Base-by-base conservation (phyloP, 78 protist species). In the Thecamonas trahens region DNA sequence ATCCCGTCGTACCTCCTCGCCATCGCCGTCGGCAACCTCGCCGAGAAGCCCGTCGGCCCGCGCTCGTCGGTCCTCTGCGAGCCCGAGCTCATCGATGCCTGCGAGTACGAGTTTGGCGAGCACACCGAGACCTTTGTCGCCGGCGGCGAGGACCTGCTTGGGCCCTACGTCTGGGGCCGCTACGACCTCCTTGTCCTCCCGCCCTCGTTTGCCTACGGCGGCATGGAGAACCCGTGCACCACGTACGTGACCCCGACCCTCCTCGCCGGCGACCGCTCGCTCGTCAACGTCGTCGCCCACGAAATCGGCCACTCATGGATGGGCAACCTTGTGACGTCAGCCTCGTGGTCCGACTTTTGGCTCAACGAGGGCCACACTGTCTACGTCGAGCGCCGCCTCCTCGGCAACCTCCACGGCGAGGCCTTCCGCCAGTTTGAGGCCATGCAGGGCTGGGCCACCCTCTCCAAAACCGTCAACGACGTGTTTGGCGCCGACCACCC, bases 171-270 rank as follows among this genome's bases (percentile, higher is more conserved):
- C 24, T 82, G 93, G 93, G 84, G 82, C 35, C 61, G 77, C 40
- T 87, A 82, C 61, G 93, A 87, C 61, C 40, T 87, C 39, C 76
- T 87, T 18, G 35, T 87, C 17, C 73, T 87, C n/a, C 93, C 93
- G 39, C 88, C 88, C 38, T 59, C 75, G 6, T 87, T 87, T 76
- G 86, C 88, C 47, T 87, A 82, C 34, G 93, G 93, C 26, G 93
- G 93, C 55, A 87, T 87, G 93, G 93, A 87, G 31, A 87, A 87
- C 49, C 89, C 88, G 53, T 20, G 55, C 26, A 24, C 63, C 28
- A 82, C 88, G 8, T 87, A 82, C 59, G 82, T 87, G 28, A 87
- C 93, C 6, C 88, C 93, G 44, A 82, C 93, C 61, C 54, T 87
- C 1, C 60, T 87, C 22, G 88, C 93, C 18, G 86, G 89, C 42